Conservation (phyloP, 495 filamentous ascomycete species). For the Hypomontagnella monticulosa region DNA sequence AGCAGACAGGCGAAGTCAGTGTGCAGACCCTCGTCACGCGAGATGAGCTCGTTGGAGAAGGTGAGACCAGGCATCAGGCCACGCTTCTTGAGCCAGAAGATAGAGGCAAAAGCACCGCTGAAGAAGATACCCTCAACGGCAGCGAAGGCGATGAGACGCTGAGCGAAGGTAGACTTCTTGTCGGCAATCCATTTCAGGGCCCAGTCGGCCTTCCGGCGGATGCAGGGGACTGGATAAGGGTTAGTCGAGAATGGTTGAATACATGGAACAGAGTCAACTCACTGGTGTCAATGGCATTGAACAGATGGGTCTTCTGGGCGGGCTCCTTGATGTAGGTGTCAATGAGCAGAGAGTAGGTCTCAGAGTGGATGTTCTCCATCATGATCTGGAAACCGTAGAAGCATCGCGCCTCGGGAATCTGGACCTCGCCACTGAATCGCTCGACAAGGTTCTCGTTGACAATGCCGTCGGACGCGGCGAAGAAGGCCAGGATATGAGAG, state of each 20-base stretch:
- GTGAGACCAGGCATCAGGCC: conserved; percentile 98
- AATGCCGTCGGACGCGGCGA: conserved; percentile 98
- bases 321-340: conserved; percentile 99
- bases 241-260: conserved; percentile 9
- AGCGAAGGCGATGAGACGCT: conserved; percentile 95
- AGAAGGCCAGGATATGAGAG: conserved; percentile 98
- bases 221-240: conserved; percentile 77
- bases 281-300: conserved; percentile 98
- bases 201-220: conserved; percentile 98
- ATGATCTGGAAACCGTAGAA: conserved; percentile 99
- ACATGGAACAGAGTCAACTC: conserved; percentile 47
- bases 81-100: conserved; percentile 99
- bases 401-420: conserved; percentile 97
- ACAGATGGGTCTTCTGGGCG: conserved; percentile 92
- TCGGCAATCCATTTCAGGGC: conserved; percentile 94
- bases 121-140: conserved; percentile 99
- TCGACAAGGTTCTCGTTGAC: conserved; percentile 99
- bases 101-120: conserved; percentile 97
- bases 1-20: conserved; percentile 98
- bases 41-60: conserved; percentile 99
- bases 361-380: conserved; percentile 99
- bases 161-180: conserved; percentile 90
- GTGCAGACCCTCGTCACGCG: conserved; percentile 98
- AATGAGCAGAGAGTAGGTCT: conserved; percentile 99
- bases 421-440: conserved; percentile 96